Conservation (phyloP, 495 filamentous ascomycete species). For the Aspergillus sclerotioniger region DNA sequence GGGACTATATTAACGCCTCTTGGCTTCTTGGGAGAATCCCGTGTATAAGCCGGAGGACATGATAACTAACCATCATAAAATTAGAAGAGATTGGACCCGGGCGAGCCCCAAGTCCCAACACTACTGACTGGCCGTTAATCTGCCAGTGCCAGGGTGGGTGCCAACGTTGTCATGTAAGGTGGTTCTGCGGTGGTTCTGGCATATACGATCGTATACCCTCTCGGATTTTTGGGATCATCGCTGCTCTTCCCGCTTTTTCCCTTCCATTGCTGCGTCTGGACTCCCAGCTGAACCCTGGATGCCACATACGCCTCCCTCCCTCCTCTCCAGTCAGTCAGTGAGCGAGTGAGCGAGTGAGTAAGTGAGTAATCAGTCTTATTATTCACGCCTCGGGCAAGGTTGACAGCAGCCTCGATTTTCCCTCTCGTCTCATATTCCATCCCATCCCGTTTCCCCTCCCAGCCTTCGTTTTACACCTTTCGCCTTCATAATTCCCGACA, state of each 20-base stretch:
- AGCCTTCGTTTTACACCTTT: background rate
- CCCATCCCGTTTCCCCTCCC: background rate
- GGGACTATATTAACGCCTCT: background rate
- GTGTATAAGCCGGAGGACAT: background rate
- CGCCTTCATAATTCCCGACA: background rate
- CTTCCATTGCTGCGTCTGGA: background rate
- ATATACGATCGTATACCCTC: no score
- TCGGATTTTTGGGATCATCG: background rate
- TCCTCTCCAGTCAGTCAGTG: background rate
- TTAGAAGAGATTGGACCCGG: constrained; percentile 3
- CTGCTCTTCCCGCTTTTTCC: background rate
- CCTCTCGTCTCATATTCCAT: background rate
- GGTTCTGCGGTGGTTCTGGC: background rate
- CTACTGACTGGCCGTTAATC: background rate
- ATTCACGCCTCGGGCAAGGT: background rate
- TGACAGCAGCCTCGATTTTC: constrained; percentile 4
- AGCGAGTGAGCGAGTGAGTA: background rate
- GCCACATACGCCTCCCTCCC: background rate
- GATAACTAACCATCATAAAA: constrained; percentile 6
- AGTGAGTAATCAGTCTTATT: background rate
- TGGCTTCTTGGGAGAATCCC: constrained; percentile 1
- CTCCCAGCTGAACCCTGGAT: background rate
- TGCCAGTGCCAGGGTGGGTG: background rate
- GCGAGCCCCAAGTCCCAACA: background rate
- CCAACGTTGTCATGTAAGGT: background rate